Evolutionary conservation across 75 land plant species (phyloP), one percentile per base, ranked within the genome.

Genomic region (Larix kaempferi): DNA sequence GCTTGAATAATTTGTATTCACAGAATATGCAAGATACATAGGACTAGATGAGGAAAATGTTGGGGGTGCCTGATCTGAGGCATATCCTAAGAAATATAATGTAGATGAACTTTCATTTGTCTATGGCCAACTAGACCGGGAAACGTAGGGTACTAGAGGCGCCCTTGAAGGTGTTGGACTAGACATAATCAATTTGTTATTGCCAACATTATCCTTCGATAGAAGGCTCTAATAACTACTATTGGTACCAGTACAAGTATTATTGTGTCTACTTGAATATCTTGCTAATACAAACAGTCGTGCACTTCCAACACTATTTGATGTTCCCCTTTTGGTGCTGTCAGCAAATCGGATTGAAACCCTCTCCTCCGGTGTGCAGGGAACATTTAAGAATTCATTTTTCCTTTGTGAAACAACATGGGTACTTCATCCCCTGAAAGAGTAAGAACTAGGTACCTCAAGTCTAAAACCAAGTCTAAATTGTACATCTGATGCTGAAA

Each of bases 281-380:
- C 87, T 74, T 23, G 77, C 55, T 49, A 81, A 79, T 75, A 85
- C 79, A 41, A 79, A 81, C n/a, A 83, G 80, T n/a, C 67, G 62
- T 23, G 52, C 67, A 71, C 57, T 71, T 75, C 56, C 77, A 35
- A 64, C 66, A 56, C 74, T 64, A n/a, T 44, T 64, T 49, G 73
- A 21, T 25, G 64, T 19, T 23, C 71, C 44, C 44, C 76, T 81
- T 27, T 65, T 62, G 59, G 72, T 75, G 35, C 79, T 79, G 15
- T 59, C 29, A 64, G 78, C 56, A 27, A 56, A 57, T 25, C 74
- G 37, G 22, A 7, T 44, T 71, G 75, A n/a, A 41, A 26, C 52
- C 57, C 57, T 55, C 56, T 69, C 41, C 56, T 37, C 73, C 16
- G 56, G 35, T 25, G 59, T 78, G n/a, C 25, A 71, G 10, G 75